Evolutionary conservation across 768 basidiomycete species (phyloP).

Genomic region (Collybia sordida): DNA sequence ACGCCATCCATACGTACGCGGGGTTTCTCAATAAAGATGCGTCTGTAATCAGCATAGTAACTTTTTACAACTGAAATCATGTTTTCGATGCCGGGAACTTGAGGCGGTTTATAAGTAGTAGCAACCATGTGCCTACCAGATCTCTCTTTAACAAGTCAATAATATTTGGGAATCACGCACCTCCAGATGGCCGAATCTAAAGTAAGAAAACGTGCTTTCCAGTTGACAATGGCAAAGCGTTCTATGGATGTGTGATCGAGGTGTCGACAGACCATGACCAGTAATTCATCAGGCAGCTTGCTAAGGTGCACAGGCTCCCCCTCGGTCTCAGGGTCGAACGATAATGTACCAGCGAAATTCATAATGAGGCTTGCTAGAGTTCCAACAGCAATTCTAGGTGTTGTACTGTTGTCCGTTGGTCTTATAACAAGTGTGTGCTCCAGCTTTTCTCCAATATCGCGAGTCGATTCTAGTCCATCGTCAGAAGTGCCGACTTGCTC

Average conservation of each 20-base stretch:
- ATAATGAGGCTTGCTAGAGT: constrained; percentile 48
- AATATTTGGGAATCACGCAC: constrained; percentile 33
- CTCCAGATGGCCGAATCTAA: constrained; percentile 77
- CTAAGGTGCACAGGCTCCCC: constrained; percentile 52
- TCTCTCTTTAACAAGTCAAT: neutral
- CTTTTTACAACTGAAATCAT: constrained; percentile 47
- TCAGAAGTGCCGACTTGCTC: constrained; percentile 1
- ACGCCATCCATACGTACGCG: constrained; percentile 84
- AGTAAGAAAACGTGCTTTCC: constrained; percentile 72
- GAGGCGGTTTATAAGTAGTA: constrained; percentile 71
- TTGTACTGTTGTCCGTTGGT: constrained; percentile 13
- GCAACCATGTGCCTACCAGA: constrained; percentile 60
- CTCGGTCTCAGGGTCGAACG: constrained; percentile 74
- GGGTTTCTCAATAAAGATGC: constrained; percentile 80
- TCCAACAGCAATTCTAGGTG: constrained; percentile 29
- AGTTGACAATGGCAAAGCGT: constrained; percentile 71
- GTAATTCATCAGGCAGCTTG: constrained; percentile 72
- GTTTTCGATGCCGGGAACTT: constrained; percentile 55
- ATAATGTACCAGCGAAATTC: constrained; percentile 45
- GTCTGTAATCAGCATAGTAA: constrained; percentile 69
- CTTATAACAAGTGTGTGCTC: constrained; percentile 26
- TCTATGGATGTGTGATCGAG: constrained; percentile 72
- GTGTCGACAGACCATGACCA: constrained; percentile 63
- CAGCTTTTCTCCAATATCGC: constrained; percentile 24
- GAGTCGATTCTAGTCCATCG: constrained; percentile 10